Conservation (phyloP, 2,329 filamentous ascomycete genomes). For the Alternaria arbusti region DNA sequence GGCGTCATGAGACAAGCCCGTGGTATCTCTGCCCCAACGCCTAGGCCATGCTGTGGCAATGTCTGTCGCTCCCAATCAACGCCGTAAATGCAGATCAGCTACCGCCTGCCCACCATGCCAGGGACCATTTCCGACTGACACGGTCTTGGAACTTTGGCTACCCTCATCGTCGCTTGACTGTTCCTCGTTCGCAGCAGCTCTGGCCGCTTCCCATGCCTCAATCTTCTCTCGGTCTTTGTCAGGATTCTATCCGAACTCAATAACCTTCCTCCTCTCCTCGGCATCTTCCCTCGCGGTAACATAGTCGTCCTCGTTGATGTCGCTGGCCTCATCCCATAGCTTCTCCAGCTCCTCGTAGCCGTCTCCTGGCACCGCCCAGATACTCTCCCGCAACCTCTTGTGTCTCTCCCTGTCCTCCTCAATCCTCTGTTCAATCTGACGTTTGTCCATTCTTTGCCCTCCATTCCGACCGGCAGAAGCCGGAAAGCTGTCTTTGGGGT, state of each 20-base stretch:
- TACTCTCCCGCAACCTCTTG: conserved; percentile 87
- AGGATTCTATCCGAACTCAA: conserved; percentile 45
- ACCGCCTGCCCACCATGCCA: not conserved
- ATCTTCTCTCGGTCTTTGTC: not conserved
- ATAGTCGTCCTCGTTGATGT: conserved; percentile 86
- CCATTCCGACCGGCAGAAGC: conserved; percentile 39
- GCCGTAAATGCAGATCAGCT: conserved; percentile 4
- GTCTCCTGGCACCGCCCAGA: conserved; percentile 81
- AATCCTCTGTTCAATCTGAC: conserved; percentile 92
- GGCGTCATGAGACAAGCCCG: conserved; percentile 15
- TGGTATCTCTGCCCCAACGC: conserved; percentile 45
- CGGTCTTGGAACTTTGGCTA: not conserved
- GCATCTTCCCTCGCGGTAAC: conserved; percentile 77
- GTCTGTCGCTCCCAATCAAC: not conserved
- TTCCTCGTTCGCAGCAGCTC: not conserved
- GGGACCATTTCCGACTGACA: not conserved
- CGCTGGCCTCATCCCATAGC: conserved; percentile 86
- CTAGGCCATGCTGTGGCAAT: conserved; percentile 24
- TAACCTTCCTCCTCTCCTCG: conserved; percentile 58
- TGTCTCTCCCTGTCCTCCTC: conserved; percentile 96
- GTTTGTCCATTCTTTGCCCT: conserved; percentile 71
- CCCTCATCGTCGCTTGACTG: not conserved
- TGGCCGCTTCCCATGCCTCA: not conserved
- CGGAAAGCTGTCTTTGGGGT: conserved; percentile 18
- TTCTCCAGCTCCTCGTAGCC: conserved; percentile 72